Evolutionary conservation across 1,284 basidiomycete genomes (phyloP), one percentile per base, ranked within the genome.

Genomic region (Apiotrichum gracile): DNA sequence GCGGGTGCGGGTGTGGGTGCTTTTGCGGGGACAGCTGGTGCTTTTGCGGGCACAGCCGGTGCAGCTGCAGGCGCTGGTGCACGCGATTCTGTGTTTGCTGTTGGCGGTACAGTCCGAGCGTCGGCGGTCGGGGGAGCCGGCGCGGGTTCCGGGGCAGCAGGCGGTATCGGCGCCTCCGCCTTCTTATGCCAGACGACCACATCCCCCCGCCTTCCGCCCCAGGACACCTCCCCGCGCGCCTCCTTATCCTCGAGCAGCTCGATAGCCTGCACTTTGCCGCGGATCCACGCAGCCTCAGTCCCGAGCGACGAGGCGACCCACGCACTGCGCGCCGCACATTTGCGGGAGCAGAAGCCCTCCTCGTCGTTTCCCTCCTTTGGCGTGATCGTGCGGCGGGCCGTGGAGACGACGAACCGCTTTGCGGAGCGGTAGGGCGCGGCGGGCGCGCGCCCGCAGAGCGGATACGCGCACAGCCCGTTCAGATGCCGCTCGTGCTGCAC

Each of bases 401-500:
- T 60, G 3, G 61, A 64, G 50, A 69, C 64, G 24, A 51, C 38
- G 40, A 62, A 66, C 7, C 60, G 60, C 52, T 57, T 59, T 3
- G 51, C 31, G 2, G 63, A 43, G 19, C 58, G 55, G 48, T 66
- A 72, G 8, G 62, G 58, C 27, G 55, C 57, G 0, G 44, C 17
- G 0, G 70, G 70, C 2, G 54, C 47, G 27, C 68, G 66, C 4
- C 57, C 26, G 44, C 70, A 72, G 5, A 62, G 45, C 1, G 68
- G 62, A 46, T 72, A 72, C 2, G 65, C 66, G 57, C 70, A 72
- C 19, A 67, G 52, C 4, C 46, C 42, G 57, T 69, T 69, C 7
- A 72, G 61, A 45, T 72, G 70, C 5, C 70, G 63, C 49, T 72
- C 70, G 48, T 69, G 67, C 26, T 50, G 52, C 12, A 66, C 61